phyloP scores from a whole-genome alignment of 2,329 filamentous ascomycete species.

The Colletotrichum camelliae region DNA sequence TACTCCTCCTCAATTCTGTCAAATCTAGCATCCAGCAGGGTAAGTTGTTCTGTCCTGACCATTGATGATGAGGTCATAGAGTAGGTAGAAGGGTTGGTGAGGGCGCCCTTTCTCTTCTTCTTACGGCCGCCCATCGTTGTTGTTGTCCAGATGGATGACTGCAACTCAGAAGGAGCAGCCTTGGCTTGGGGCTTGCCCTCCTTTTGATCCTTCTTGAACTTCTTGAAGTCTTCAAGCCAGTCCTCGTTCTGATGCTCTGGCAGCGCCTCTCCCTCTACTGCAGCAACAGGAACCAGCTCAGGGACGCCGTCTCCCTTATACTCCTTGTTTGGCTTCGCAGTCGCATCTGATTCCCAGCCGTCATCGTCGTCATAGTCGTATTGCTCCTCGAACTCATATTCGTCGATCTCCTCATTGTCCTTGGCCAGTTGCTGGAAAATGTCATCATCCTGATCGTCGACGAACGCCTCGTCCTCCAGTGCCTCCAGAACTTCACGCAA shows the following conservation, averaged over 20 bases:
- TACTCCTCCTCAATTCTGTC: conserved; percentile 88
- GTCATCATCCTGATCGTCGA: conserved; percentile 84
- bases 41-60: conserved; percentile 85
- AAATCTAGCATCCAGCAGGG: conserved; percentile 86
- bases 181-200: conserved; percentile 44
- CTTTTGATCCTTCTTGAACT: conserved; percentile 87
- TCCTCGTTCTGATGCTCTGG: conserved; percentile 73
- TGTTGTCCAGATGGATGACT: conserved; percentile 75
- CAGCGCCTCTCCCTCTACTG: conserved; percentile 48
- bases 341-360: conserved; percentile 95
- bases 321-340: conserved; percentile 75
- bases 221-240: conserved; percentile 92
- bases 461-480: conserved; percentile 92
- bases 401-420: conserved; percentile 76
- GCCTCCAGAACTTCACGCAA: conserved; percentile 91
- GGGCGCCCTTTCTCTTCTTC: conserved; percentile 95
- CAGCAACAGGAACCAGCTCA: conserved; percentile 50
- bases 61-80: conserved; percentile 92
- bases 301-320: conserved; percentile 54
- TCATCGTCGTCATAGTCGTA: conserved; percentile 69
- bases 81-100: conserved; percentile 86
- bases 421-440: conserved; percentile 78
- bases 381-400: conserved; percentile 76
- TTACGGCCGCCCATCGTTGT: conserved; percentile 80
- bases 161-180: conserved; percentile 64